Evolutionary conservation across 345 rosid species (phyloP), one percentile per base, ranked within the genome.

Genomic region (Populus deltoides): DNA sequence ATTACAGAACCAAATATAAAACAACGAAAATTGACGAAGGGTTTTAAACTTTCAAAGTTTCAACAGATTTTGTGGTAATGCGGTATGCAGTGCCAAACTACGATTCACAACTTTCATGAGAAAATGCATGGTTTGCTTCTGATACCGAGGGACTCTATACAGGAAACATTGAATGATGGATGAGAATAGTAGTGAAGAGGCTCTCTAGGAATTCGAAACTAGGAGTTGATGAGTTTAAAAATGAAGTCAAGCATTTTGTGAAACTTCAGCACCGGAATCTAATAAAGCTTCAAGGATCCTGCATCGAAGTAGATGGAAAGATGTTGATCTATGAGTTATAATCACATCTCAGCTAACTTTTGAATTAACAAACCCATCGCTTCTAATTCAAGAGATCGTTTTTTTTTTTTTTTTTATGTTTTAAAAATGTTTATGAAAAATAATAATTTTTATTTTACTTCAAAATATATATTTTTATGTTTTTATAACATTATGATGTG

Each of bases 261-360:
- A 59, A 73, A 62, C 76, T 73, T 62, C 68, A 73, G 68, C 76
- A 73, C 22, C 76, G 68, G 3, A 73, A 53, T 41, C 51, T 73
- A 15, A 68, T 73, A 6, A 73, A 33, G 67, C 76, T 73, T 38
- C 66, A 66, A 11, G 78, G 72, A 66, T 75, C 65, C 31, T 75
- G 78, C 78, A 75, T 75, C 10, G 24, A 53, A 22, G 27, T 25
- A 33, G 35, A 33, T 33, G 35, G 35, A 33, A 33, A 33, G 35
- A 33, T 33, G 35, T 33, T 33, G 35, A 33, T 33, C 35, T 33
- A 33, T 33, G 35, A 33, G 35, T 33, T 33, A 33, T 33, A 33
- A 33, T 33, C 35, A 33, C 35, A 33, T 33, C 35, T 33, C 35
- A 33, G 35, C 35, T 33, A 33, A 33, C 4, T 33, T 33, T 33